Percentiles rank a stretch among this genome's conserved stretches.
Conservation (phyloP, 2,329 filamentous ascomycete species). For the Fusarium duplospermum region DNA sequence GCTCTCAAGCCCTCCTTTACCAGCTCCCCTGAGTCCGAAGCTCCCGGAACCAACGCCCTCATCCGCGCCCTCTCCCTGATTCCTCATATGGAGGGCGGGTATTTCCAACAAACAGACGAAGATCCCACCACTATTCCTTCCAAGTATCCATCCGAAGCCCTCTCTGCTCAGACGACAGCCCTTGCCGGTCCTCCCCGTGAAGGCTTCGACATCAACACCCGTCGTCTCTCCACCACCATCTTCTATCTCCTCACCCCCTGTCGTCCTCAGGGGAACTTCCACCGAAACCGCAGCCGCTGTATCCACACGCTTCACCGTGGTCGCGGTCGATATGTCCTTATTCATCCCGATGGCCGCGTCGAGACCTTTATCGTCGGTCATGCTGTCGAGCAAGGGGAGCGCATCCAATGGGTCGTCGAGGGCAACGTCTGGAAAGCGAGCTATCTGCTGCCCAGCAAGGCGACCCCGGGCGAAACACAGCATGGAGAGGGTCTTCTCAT, state of each 20-base stretch:
- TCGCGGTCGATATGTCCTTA: slow-evolving; percentile 71
- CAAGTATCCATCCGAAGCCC: slow-evolving; percentile 49
- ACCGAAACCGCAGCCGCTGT: slow-evolving; percentile 70
- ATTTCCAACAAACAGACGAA: slow-evolving; percentile 72
- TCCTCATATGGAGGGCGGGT: slow-evolving; percentile 73
- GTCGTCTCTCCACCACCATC: slow-evolving; percentile 70
- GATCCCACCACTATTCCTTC: slow-evolving; percentile 64
- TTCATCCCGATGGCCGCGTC: slow-evolving; percentile 68
- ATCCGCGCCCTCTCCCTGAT: slow-evolving; percentile 58
- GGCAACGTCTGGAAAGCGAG: slow-evolving; percentile 75
- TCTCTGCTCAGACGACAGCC: slow-evolving; percentile 50
- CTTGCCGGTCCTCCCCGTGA: slow-evolving; percentile 48
- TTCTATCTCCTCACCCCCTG: slow-evolving; percentile 71
- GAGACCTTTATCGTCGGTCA: slow-evolving; percentile 74
- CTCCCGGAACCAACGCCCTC: slow-evolving; percentile 32
- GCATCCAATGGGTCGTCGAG: slow-evolving; percentile 75
- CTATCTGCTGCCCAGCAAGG: slow-evolving; percentile 59
- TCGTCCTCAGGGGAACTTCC: slow-evolving; percentile 69
- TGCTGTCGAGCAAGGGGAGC: slow-evolving; percentile 68
- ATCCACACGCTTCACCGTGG: slow-evolving; percentile 75
- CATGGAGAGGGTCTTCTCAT: slow-evolving; percentile 67
- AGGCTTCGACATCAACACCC: slow-evolving; percentile 53
- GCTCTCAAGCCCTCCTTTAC: slow-evolving; percentile 30
- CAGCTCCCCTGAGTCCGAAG: slow-evolving; percentile 32
- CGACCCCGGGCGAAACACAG: slow-evolving; percentile 35